phyloP scores from a whole-genome alignment of 208 protist species.

The Trypanosoma congolense region DNA sequence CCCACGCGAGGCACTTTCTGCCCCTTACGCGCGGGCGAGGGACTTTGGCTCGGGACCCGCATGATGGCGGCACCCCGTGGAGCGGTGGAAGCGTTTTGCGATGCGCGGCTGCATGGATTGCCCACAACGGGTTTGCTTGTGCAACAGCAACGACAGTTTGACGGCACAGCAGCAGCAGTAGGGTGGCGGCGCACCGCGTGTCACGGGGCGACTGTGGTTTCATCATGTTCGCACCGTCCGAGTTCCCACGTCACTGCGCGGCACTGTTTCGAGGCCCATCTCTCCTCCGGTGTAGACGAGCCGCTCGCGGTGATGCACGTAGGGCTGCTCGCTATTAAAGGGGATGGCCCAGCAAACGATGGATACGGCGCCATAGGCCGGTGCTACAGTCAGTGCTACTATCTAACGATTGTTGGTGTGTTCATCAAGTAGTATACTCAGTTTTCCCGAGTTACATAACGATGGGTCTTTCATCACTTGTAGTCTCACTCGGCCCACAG shows the following conservation, averaged over 20 bases:
- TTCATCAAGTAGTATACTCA: slow-evolving; percentile 36
- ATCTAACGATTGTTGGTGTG: slow-evolving; percentile 75
- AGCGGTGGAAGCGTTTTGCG: slow-evolving; percentile 22
- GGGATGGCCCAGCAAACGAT: slow-evolving; percentile 13
- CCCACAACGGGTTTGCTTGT: slow-evolving; percentile 58
- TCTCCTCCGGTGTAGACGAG: slow-evolving; percentile 32
- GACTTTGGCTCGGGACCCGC: slow-evolving; percentile 73
- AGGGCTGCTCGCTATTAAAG: slow-evolving; percentile 26
- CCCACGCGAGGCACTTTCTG: slow-evolving; percentile 57
- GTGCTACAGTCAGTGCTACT: slow-evolving; percentile 35
- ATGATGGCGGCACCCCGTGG: slow-evolving; percentile 22
- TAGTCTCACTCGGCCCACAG: not conserved
- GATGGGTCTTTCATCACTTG: slow-evolving; percentile 22
- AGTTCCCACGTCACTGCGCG: not conserved
- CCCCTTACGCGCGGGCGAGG: slow-evolving; percentile 40
- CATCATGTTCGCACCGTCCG: slow-evolving; percentile 1
- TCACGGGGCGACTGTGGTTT: slow-evolving; percentile 5
- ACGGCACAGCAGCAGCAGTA: not conserved
- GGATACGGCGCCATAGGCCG: not conserved
- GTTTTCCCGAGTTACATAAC: slow-evolving; percentile 69
- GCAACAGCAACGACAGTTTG: slow-evolving; percentile 16
- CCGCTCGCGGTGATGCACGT: slow-evolving; percentile 33
- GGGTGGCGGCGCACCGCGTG: not conserved
- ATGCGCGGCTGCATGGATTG: slow-evolving; percentile 26
- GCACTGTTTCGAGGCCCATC: too few relatives aligned